Percentiles rank a stretch among this genome's conserved stretches.
Conservation (phyloP, 1,284 basidiomycete genomes). For the Ustilago sp. region DNA sequence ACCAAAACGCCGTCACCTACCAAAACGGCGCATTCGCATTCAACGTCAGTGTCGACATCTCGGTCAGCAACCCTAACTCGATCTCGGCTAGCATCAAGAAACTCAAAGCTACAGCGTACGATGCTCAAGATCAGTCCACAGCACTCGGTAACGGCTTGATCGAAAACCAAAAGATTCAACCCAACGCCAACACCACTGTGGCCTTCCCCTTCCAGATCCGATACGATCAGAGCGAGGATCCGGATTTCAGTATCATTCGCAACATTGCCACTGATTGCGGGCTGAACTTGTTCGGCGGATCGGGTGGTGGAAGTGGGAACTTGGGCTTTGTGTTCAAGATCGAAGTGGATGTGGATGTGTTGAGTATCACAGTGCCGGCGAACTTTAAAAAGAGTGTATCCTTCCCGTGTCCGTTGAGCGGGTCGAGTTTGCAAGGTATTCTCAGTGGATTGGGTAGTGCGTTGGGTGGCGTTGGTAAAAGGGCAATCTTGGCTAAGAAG, state of each 20-base stretch:
- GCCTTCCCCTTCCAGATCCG: conserved; percentile 83
- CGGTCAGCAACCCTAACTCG: conserved; percentile 66
- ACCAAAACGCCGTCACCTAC: conserved; percentile 40
- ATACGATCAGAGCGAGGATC: conserved; percentile 77
- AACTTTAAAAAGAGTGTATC: conserved; percentile 42
- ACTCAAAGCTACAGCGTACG: conserved; percentile 58
- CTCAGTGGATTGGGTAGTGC: conserved; percentile 22
- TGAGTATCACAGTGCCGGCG: conserved; percentile 54
- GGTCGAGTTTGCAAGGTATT: conserved; percentile 24
- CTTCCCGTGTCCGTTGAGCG: conserved; percentile 51
- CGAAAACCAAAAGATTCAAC: conserved; percentile 76
- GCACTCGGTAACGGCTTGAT: conserved; percentile 57
- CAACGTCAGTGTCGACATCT: conserved; percentile 61
- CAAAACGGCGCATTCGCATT: conserved; percentile 52
- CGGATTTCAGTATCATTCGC: conserved; percentile 75
- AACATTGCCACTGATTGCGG: conserved; percentile 81
- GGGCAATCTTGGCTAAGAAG: conserved; percentile 6
- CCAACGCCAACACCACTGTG: conserved; percentile 79
- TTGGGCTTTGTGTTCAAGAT: conserved; percentile 53
- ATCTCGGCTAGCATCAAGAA: conserved; percentile 61
- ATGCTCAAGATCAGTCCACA: conserved; percentile 37
- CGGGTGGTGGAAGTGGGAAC: conserved; percentile 62
- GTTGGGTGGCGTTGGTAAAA: conserved; percentile 7
- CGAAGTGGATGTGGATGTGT: conserved; percentile 50
- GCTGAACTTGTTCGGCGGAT: conserved; percentile 33